Evolutionary conservation across 805 yeast species (phyloP).

Genomic region (Starmerella potacharoeniae): DNA sequence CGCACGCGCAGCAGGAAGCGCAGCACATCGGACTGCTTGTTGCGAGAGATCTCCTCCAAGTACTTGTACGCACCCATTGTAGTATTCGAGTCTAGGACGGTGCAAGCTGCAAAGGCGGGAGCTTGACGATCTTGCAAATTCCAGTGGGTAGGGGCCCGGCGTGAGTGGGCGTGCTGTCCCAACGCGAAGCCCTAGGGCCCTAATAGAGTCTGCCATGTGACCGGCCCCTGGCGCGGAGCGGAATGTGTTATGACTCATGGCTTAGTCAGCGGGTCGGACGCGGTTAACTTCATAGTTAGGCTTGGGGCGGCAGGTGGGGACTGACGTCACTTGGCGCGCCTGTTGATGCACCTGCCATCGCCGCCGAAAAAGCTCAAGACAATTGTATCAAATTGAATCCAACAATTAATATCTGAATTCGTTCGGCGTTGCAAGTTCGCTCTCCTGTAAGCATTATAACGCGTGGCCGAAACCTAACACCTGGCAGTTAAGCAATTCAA

Average conservation of each 20-base stretch:
- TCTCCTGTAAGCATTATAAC: no score
- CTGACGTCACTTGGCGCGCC: no score
- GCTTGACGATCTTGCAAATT: background rate
- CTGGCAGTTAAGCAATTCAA: no score
- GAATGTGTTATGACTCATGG: background rate
- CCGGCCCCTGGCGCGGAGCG: background rate
- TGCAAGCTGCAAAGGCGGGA: background rate
- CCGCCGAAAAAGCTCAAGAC: no score
- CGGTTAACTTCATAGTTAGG: no score
- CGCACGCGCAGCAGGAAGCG: conserved; percentile 98
- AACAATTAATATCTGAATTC: no score
- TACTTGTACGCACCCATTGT: conserved; percentile 98
- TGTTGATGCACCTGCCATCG: no score
- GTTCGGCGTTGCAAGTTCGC: no score
- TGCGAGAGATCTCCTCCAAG: conserved; percentile 97
- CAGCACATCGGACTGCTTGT: conserved; percentile 99
- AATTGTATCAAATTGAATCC: no score
- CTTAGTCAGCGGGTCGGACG: no score
- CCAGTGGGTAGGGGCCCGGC: background rate
- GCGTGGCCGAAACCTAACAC: no score
- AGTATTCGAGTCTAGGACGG: background rate
- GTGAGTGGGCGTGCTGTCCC: background rate
- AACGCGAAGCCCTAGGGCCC: conserved; percentile 2
- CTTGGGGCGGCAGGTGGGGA: no score
- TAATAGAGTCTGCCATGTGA: background rate